Conservation (phyloP, 169 alveolate genomes). For the Theileria sp. region DNA sequence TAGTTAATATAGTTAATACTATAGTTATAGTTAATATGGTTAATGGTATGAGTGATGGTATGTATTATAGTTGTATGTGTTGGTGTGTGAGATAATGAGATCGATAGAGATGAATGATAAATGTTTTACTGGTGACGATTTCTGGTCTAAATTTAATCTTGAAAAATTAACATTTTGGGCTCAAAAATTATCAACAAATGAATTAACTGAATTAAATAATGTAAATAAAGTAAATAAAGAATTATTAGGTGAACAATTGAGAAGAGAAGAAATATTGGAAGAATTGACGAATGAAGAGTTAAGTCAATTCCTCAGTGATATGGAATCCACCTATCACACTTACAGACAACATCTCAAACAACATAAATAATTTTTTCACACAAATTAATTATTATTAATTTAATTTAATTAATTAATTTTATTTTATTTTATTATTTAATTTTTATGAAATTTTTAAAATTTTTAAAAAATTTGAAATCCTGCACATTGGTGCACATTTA, state of each 20-base stretch:
- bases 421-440: too few species aligned
- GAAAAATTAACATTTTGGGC: not conserved
- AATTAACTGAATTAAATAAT: too few species aligned
- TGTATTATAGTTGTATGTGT: not conserved
- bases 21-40: too few species aligned
- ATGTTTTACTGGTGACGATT: not conserved
- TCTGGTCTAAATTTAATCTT: not conserved
- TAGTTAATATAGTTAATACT: too few species aligned
- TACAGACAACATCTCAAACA: constrained; percentile 13
- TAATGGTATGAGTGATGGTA: too few species aligned
- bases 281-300: constrained; percentile 6
- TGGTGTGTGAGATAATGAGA: not conserved
- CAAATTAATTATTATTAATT: not conserved
- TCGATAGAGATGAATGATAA: not conserved
- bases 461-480: not conserved
- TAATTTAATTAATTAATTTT: not conserved
- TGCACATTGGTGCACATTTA: constrained; percentile 1
- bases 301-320: constrained; percentile 51
- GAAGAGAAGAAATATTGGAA: too few species aligned
- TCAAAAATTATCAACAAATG: not conserved
- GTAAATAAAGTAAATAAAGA: too few species aligned
- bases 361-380: too few species aligned
- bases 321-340: constrained; percentile 40
- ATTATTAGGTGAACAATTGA: too few species aligned
- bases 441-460: not conserved